These are phyloP conservation scores for Hypoxylon cercidicola DNA, from an alignment of 495 filamentous ascomycete species.

Conservation along the genomic window DNA sequence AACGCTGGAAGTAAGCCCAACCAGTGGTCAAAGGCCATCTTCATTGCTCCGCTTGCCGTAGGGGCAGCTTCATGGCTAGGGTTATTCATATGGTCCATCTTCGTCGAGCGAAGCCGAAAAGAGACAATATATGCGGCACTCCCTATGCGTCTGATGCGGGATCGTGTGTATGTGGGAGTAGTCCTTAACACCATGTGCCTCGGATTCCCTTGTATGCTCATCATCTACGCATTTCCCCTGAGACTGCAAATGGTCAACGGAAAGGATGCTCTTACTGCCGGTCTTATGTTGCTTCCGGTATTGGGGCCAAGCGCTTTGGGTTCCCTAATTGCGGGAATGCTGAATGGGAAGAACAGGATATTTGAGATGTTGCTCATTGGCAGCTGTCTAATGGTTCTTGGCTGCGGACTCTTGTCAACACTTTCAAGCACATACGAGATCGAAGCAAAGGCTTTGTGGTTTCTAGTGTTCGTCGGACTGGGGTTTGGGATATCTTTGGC, in stretches of 20 bases:
- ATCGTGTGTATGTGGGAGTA: slow-evolving; percentile 54
- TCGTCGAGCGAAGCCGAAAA: slow-evolving; percentile 41
- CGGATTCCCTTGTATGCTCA: slow-evolving; percentile 67
- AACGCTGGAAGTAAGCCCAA: slow-evolving; percentile 56
- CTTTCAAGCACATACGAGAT: slow-evolving; percentile 40
- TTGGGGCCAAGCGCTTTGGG: slow-evolving; percentile 60
- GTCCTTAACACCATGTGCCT: slow-evolving; percentile 56
- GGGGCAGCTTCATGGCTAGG: slow-evolving; percentile 54
- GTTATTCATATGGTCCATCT: slow-evolving; percentile 57
- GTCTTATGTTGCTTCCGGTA: slow-evolving; percentile 69
- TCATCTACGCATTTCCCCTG: slow-evolving; percentile 67
- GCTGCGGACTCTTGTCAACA: slow-evolving; percentile 52
- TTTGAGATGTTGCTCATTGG: slow-evolving; percentile 51
- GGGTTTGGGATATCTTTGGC: slow-evolving; percentile 57
- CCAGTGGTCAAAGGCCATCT: slow-evolving; percentile 52
- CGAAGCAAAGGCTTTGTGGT: slow-evolving; percentile 55
- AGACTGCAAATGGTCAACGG: slow-evolving; percentile 68
- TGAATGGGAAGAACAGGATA: slow-evolving; percentile 48
- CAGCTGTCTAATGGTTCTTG: slow-evolving; percentile 50
- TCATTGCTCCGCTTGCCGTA: slow-evolving; percentile 57
- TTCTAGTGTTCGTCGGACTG: slow-evolving; percentile 57
- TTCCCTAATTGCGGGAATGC: slow-evolving; percentile 52
- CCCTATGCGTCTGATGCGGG: slow-evolving; percentile 53
- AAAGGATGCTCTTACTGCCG: slow-evolving; percentile 59
- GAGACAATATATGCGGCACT: slow-evolving; percentile 53